Evolutionary conservation across 345 rosid genomes (phyloP).

Genomic region (Eucalyptus curtisii): DNA sequence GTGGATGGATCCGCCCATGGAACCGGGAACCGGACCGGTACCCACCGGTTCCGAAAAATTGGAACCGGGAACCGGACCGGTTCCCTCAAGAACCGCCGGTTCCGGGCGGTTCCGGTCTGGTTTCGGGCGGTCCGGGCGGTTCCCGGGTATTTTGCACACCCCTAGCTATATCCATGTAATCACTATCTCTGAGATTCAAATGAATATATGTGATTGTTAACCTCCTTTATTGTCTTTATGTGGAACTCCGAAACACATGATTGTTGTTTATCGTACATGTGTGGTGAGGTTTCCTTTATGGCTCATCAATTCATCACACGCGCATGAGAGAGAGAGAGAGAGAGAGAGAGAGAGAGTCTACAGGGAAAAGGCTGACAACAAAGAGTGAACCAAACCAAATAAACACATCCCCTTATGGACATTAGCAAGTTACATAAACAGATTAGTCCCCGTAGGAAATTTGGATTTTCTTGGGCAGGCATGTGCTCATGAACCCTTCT

Average conservation of each 20-base stretch:
- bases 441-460: constrained; percentile 18
- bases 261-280: not conserved
- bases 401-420: not conserved
- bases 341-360: not conserved
- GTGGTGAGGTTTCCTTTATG: not conserved
- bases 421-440: not conserved
- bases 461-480: constrained; percentile 47
- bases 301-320: not conserved
- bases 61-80: too few relatives aligned
- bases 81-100: too few relatives aligned
- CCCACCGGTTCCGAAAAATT: too few relatives aligned
- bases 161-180: not conserved
- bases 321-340: not conserved
- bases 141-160: too few relatives aligned
- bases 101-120: too few relatives aligned
- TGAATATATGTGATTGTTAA: not conserved
- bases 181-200: not conserved
- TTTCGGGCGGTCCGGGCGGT: too few relatives aligned
- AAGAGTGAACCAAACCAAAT: not conserved
- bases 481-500: constrained; percentile 33
- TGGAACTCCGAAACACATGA: not conserved
- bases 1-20: too few relatives aligned
- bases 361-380: not conserved
- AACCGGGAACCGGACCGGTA: too few relatives aligned
- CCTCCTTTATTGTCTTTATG: not conserved